Base-by-base conservation (phyloP, 2,329 filamentous ascomycete genomes). In the Aschersonia sp. region DNA sequence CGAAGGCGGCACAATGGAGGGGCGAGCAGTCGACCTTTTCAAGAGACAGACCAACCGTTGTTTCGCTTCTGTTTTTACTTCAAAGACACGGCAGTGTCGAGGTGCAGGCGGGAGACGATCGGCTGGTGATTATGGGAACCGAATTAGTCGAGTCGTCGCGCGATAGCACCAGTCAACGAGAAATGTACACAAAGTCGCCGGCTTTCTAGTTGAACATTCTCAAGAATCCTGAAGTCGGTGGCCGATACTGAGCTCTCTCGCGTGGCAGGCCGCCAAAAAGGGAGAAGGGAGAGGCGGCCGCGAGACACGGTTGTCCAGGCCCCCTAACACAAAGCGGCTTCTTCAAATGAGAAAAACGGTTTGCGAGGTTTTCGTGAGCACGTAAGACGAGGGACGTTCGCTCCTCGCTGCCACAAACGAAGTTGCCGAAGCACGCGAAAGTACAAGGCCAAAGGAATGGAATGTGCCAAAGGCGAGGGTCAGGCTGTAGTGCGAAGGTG, bases 371-470 rank as follows among this genome's bases (percentile, higher is more conserved):
- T 37, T 37, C 35, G 35, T 37, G 35, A 37, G 8, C 3, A 37
- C 35, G 35, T 37, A 9, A 37, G 22, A 22, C 22, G 22, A 2
- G 22, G 2, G 35, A 12, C 35, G 35, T 12, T 8, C 35, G 12
- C 8, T 9, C 8, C 8, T 37, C 35, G 35, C 8, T 37, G 35
- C 8, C 35, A 5, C 8, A 35, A 33, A 5, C 11, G 8, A 44
- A 40, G 32, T n/a, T n/a, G 30, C 22, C 35, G 9, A 29, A 30
- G 29, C 7, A 42, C 12, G 14, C 14, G 14, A 14, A 32, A 44
- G 33, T 31, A 42, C n/a, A 39, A 10, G 30, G 14, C 29, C 32
- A 47, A 49, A 49, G 30, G 48, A 49, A 47, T 44, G 48, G 33
- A 47, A 44, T 44, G 29, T 9, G 45, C 45, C 48, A 42, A n/a